phyloP scores from a whole-genome alignment of 768 basidiomycete species.

The Solioccasus polychromus region DNA sequence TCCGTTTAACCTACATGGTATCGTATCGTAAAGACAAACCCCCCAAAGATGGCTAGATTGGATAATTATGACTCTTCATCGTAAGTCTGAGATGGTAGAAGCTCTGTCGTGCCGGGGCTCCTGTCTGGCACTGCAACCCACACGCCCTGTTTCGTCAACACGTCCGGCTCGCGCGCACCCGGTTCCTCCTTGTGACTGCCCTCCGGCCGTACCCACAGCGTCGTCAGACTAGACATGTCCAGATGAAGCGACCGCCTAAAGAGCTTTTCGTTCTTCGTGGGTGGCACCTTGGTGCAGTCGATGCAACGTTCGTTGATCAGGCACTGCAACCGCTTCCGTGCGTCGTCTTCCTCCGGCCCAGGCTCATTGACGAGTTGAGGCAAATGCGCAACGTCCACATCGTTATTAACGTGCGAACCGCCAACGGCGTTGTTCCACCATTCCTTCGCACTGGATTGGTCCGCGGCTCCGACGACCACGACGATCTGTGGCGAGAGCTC shows the following conservation, averaged over 20 bases:
- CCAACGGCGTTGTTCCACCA: constrained; percentile 19
- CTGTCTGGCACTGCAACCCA: constrained; percentile 9
- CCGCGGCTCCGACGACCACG: constrained; percentile 18
- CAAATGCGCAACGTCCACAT: constrained; percentile 10
- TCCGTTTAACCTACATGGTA: too few species aligned
- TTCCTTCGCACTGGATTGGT: constrained; percentile 13
- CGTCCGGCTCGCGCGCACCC: constrained; percentile 7
- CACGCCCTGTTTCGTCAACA: constrained; percentile 19
- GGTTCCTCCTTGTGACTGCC: neutral
- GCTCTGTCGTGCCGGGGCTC: neutral
- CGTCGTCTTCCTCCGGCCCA: neutral
- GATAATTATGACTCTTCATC: too few species aligned
- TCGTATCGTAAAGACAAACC: too few species aligned
- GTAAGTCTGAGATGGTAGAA: too few species aligned
- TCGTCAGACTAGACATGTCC: constrained; percentile 13
- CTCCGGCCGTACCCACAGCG: constrained; percentile 11
- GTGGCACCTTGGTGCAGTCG: constrained; percentile 14
- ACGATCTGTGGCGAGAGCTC: constrained; percentile 26
- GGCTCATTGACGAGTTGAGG: neutral
- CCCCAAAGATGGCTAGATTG: too few species aligned
- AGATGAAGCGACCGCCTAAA: constrained; percentile 12
- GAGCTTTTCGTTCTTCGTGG: constrained; percentile 6
- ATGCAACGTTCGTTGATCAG: constrained; percentile 24
- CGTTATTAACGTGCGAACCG: constrained; percentile 1
- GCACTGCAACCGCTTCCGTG: constrained; percentile 4